These are phyloP conservation scores for Scutellaria baicalensis DNA, from an alignment of 257 asterid genomes.

Conservation along the genomic window DNA sequence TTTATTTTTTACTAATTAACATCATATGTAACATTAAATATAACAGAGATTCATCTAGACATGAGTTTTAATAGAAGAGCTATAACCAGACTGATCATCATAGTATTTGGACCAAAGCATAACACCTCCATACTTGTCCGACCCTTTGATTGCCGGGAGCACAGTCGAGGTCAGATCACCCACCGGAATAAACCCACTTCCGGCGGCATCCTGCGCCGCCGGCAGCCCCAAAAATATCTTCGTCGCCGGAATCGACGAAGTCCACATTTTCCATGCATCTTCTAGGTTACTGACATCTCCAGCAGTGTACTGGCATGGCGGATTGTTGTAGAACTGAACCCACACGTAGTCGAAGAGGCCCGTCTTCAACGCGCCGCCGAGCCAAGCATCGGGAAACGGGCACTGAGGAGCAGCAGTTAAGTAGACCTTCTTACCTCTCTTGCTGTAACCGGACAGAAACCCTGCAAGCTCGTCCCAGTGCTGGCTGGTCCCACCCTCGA, in stretches of 20 bases:
- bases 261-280: constrained; percentile 9
- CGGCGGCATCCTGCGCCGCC: not conserved
- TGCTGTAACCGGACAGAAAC: constrained; percentile 25
- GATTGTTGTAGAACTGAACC: constrained; percentile 10
- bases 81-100: constrained; percentile 49
- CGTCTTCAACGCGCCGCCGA: not conserved
- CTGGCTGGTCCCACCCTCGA: constrained; percentile 42
- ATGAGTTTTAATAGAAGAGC: constrained; percentile 41
- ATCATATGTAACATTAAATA: too few species aligned
- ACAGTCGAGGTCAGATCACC: constrained; percentile 10
- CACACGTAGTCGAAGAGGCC: constrained; percentile 10
- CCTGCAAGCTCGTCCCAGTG: constrained; percentile 56
- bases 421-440: constrained; percentile 16
- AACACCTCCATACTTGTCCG: constrained; percentile 52
- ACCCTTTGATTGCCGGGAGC: constrained; percentile 48
- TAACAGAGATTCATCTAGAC: too few species aligned
- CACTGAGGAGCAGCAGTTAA: constrained; percentile 3
- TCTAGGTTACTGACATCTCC: not conserved
- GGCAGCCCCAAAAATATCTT: not conserved
- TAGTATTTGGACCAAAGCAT: constrained; percentile 62
- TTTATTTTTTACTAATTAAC: too few species aligned
- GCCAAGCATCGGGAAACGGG: not conserved
- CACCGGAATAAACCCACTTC: not conserved
- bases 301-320: not conserved
- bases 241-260: not conserved